Evolutionary conservation across 768 basidiomycete genomes (phyloP).

Genomic region (Mycena albidolilacea): DNA sequence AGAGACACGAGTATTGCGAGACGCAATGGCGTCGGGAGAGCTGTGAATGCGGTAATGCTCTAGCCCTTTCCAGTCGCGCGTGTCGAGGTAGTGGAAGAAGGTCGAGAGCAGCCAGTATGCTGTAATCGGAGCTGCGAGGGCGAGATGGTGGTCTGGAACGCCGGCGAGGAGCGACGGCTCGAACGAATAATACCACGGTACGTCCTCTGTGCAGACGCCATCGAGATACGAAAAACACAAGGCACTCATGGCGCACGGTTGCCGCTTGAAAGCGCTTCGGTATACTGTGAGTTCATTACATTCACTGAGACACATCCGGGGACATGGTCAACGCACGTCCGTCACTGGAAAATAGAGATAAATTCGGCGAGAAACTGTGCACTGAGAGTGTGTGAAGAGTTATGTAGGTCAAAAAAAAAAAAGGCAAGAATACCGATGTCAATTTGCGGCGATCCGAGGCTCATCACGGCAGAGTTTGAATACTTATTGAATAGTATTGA

Average conservation of each 20-base stretch:
- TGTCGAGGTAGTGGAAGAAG: conserved; percentile 88
- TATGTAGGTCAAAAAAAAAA: no score
- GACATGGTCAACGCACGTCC: no score
- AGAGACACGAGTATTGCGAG: conserved; percentile 79
- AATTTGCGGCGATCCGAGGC: no score
- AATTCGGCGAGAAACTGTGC: no score
- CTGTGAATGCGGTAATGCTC: conserved; percentile 92
- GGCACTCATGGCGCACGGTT: conserved; percentile 49
- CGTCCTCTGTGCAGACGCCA: conserved; percentile 37
- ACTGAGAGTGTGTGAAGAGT: no score
- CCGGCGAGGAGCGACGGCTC: conserved; percentile 64
- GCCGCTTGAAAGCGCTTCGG: no score
- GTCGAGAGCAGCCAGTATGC: conserved; percentile 89
- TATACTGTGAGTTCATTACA: no score
- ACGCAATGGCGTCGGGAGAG: conserved; percentile 76
- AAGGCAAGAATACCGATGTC: no score
- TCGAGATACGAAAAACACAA: conserved; percentile 36
- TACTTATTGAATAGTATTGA: no score
- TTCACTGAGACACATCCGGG: no score
- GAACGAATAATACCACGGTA: conserved; percentile 71
- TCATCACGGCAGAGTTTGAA: no score
- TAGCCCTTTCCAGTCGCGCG: conserved; percentile 81
- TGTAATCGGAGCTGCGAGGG: conserved; percentile 81
- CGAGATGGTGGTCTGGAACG: conserved; percentile 79
- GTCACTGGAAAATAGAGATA: no score